Evolutionary conservation across 1,139 yeast genomes (phyloP).

Genomic region (Arxiozyma heterogenica): DNA sequence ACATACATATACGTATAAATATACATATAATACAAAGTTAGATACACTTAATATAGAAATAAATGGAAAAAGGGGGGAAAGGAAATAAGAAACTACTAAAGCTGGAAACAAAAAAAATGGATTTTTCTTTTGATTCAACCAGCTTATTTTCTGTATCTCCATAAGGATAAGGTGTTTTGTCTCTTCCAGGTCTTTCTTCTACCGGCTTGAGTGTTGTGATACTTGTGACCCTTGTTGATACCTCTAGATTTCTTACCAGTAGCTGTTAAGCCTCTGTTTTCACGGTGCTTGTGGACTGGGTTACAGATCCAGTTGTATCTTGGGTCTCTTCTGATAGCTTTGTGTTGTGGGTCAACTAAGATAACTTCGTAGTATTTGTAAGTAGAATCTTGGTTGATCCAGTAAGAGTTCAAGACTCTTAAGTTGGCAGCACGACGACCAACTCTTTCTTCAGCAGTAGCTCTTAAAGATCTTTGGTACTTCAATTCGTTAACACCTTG

Average conservation of each 20-base stretch:
- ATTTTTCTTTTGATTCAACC: slow-evolving; percentile 8
- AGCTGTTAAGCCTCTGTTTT: slow-evolving; percentile 97
- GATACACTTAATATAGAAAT: slow-evolving; percentile 3
- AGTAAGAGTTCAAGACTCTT: slow-evolving; percentile 99
- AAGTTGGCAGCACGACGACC: slow-evolving; percentile 98
- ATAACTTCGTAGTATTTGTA: slow-evolving; percentile 98
- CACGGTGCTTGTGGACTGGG: slow-evolving; percentile 99
- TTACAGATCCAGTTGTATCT: slow-evolving; percentile 99
- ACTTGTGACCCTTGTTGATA: slow-evolving; percentile 99
- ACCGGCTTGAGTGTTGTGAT: slow-evolving; percentile 96
- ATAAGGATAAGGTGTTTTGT: slow-evolving; percentile 96
- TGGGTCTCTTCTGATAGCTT: slow-evolving; percentile 98
- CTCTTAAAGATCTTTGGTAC: slow-evolving; percentile 96
- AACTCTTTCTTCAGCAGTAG: slow-evolving; percentile 99
- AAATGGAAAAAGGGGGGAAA: background rate
- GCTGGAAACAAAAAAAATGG: background rate
- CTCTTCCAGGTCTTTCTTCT: slow-evolving; percentile 99
- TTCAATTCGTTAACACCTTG: slow-evolving; percentile 99
- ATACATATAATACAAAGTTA: too few relatives aligned
- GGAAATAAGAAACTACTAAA: slow-evolving; percentile 1
- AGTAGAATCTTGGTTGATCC: slow-evolving; percentile 99
- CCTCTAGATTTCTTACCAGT: slow-evolving; percentile 99
- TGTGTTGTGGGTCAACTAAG: slow-evolving; percentile 94
- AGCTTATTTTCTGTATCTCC: slow-evolving; percentile 97
- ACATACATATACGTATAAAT: too few relatives aligned